Evolutionary conservation across 1,284 basidiomycete species (phyloP), one percentile per base, ranked within the genome.

Genomic region (Somion occarium): DNA sequence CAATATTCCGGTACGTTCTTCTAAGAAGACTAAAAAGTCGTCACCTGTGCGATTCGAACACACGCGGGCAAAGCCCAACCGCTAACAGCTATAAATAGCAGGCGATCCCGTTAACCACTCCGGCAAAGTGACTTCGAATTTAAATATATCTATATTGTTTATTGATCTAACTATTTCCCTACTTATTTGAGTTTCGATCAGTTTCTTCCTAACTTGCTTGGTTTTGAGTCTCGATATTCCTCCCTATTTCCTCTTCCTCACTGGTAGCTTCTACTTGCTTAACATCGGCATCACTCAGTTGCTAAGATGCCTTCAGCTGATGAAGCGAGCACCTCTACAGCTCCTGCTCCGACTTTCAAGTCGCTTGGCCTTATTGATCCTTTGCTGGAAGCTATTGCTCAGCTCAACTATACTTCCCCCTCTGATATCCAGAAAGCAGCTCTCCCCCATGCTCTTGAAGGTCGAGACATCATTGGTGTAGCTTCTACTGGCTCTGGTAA

Each of bases 401-500:
- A 88, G 53, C 73, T 99, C 51, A 84, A 85, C 48, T 99, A 85
- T 79, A 94, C 83, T 56, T 75, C 78, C 49, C 97, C 97, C 0
- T 97, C 96, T 7, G 88, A 91, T 52, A 99, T 99, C 61, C 97
- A 99, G 70, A 74, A 78, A 13, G 84, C 94, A 61, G 78, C 82
- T n/a, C 83, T 99, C 50, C 97, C 97, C 0, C 84, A 87, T 71
- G 96, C 96, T 12, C 72, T 99, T 1, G 76, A 90, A 63, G 93
- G 93, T 0, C 81, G 88, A 62, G 97, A 99, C 71, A 93, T 99
- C 58, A 99, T 99, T 55, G 97, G 97, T 22, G 89, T 99, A 18
- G 97, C 97, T 20, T 90, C 93, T 62, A 99, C 97, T 24, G 97
- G 97, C 44, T 95, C 91, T 15, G 97, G 97, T 59, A 99, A 99